Percentiles rank a stretch among this genome's conserved stretches.
phyloP scores from a whole-genome alignment of 2,329 filamentous ascomycete genomes.

The Monilinia laxa region DNA sequence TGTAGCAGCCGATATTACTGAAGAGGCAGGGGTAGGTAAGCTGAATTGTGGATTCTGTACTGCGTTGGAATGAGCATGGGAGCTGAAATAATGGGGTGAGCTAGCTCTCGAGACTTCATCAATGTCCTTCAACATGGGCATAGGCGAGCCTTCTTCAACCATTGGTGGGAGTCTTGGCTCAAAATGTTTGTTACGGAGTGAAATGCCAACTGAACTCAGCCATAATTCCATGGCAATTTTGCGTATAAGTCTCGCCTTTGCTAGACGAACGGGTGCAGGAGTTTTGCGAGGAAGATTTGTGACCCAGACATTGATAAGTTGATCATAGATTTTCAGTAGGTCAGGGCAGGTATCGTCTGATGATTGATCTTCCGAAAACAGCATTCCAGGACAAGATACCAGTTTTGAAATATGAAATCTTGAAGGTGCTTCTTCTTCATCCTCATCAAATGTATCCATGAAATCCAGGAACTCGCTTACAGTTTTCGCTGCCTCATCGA shows the following conservation, averaged over 20 bases:
- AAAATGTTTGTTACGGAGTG: slow-evolving; percentile 28
- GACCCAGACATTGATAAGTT: slow-evolving; percentile 38
- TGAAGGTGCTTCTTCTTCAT: slow-evolving; percentile 24
- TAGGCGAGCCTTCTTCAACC: slow-evolving; percentile 13
- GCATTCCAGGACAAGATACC: slow-evolving; percentile 25
- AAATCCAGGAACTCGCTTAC: slow-evolving; percentile 32
- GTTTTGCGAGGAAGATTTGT: slow-evolving; percentile 34
- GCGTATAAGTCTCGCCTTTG: slow-evolving; percentile 37
- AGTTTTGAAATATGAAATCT: slow-evolving; percentile 32
- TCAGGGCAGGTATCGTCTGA: slow-evolving; percentile 19
- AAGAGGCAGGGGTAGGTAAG: slow-evolving; percentile 36
- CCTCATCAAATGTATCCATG: slow-evolving; percentile 24
- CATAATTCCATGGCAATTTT: slow-evolving; percentile 38
- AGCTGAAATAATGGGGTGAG: slow-evolving; percentile 29
- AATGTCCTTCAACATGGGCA: slow-evolving; percentile 22
- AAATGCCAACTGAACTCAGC: slow-evolving; percentile 37
- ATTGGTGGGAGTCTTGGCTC: slow-evolving; percentile 4
- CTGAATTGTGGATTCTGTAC: slow-evolving; percentile 23
- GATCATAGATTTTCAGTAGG: slow-evolving; percentile 37
- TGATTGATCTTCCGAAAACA: slow-evolving; percentile 15
- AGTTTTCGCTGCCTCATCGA: slow-evolving; percentile 31
- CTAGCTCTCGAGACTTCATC: slow-evolving; percentile 27
- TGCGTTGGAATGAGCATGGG: slow-evolving; percentile 27
- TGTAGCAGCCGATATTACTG: slow-evolving; percentile 30
- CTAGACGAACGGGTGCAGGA: slow-evolving; percentile 32